A percentile compares a stretch with the other conserved stretches of the same genome.
phyloP scores from a whole-genome alignment of 192 early-diverging fungal genomes.

The Rhizoclosmatium sp. region DNA sequence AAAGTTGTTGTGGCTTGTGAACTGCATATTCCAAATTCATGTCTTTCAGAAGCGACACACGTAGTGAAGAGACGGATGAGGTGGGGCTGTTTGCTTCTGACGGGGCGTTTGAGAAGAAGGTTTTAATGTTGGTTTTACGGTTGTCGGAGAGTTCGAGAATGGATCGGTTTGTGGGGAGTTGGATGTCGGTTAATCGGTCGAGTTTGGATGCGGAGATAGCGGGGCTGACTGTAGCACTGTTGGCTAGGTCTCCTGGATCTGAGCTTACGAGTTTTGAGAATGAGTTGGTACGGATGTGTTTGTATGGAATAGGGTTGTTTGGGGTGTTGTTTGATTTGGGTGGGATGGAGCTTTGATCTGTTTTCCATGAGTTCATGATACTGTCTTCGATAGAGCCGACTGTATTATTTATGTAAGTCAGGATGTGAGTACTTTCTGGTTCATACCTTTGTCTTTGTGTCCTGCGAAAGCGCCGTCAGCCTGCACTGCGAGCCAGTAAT shows the following conservation, averaged over 20 bases:
- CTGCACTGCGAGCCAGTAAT: constrained; percentile 10
- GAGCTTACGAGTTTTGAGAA: background rate
- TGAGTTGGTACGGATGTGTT: background rate
- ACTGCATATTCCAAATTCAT: background rate
- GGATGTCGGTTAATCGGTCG: background rate
- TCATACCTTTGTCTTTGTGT: background rate
- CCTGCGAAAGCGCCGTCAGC: background rate
- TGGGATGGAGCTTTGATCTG: constrained; percentile 12
- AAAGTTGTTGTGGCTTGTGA: background rate
- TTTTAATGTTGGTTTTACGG: constrained; percentile 5
- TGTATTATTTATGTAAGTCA: background rate
- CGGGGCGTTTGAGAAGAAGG: background rate
- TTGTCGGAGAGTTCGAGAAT: background rate
- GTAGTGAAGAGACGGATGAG: constrained; percentile 4
- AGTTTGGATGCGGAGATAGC: constrained; percentile 11
- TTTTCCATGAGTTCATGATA: constrained; percentile 6
- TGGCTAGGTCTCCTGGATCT: background rate
- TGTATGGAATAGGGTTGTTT: background rate
- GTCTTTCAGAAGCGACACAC: background rate
- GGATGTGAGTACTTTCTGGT: no score
- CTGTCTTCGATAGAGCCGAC: background rate
- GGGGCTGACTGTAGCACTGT: background rate
- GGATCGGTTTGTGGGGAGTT: background rate
- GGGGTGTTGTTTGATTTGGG: background rate
- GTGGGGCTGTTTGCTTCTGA: background rate